phyloP scores from a whole-genome alignment of 352 stramenopile genomes.

The Nothophytophthora sp. region DNA sequence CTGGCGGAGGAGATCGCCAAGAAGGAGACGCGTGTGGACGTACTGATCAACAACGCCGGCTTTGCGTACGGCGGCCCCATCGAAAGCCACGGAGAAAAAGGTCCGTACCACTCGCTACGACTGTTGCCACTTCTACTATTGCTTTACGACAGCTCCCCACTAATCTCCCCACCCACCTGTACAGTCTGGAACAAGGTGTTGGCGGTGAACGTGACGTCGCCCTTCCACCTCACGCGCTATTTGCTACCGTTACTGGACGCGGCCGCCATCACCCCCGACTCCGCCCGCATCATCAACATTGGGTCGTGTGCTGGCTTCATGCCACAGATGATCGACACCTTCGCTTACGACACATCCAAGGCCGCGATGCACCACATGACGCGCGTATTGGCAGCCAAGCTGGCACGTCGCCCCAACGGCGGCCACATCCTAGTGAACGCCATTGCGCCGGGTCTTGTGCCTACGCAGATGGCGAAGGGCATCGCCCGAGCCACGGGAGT shows the following conservation, averaged over 20 bases:
- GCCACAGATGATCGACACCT: constrained; percentile 80
- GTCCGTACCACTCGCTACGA: too few species aligned
- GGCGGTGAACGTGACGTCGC: constrained; percentile 92
- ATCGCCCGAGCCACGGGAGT: constrained; percentile 42
- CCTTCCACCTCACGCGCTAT: constrained; percentile 91
- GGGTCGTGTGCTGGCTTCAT: constrained; percentile 66
- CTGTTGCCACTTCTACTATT: too few species aligned
- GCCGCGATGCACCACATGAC: constrained; percentile 93
- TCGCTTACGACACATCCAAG: constrained; percentile 93
- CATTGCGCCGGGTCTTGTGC: constrained; percentile 91
- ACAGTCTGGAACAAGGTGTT: constrained; percentile 91
- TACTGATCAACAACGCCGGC: constrained; percentile 96
- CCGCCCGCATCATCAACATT: constrained; percentile 63
- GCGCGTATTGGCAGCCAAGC: constrained; percentile 86
- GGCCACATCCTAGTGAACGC: constrained; percentile 93
- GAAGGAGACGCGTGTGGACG: constrained; percentile 69
- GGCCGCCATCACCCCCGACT: constrained; percentile 33
- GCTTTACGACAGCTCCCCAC: too few species aligned
- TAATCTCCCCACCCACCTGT: too few species aligned
- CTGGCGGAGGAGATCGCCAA: too few species aligned
- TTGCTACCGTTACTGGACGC: constrained; percentile 87
- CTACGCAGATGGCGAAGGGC: constrained; percentile 85
- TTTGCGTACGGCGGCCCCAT: too few species aligned
- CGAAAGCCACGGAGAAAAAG: too few species aligned
- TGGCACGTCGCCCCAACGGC: constrained; percentile 61